These are phyloP conservation scores for Cyberlindnera xylosilytica DNA, from an alignment of 805 yeast species.

Conservation along the genomic window DNA sequence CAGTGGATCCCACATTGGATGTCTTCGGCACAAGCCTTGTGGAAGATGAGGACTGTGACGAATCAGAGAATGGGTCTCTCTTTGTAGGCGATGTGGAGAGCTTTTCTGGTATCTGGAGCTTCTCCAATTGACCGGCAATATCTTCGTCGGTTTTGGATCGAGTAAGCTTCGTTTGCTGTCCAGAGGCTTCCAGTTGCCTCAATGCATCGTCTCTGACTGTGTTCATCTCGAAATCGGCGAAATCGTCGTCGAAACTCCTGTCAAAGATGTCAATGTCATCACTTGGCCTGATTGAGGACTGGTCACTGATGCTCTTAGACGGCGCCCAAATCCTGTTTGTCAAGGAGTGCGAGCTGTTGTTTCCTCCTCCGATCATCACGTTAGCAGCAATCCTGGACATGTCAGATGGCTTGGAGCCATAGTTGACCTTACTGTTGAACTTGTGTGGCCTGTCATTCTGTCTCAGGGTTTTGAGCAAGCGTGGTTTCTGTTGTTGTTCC, in stretches of 20 bases:
- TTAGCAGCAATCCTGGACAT: constrained; percentile 30
- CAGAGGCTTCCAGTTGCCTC: constrained; percentile 26
- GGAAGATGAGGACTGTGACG: constrained; percentile 5
- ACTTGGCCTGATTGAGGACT: constrained; percentile 4
- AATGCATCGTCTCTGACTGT: constrained; percentile 24
- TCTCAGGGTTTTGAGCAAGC: constrained; percentile 35
- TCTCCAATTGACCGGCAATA: constrained; percentile 3
- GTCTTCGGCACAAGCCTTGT: neutral
- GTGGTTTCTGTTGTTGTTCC: constrained; percentile 20
- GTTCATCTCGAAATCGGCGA: constrained; percentile 19
- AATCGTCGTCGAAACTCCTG: constrained; percentile 24
- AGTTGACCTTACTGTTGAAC: constrained; percentile 14
- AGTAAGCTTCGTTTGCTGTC: constrained; percentile 17
- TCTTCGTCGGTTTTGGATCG: constrained; percentile 18
- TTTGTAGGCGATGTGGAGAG: constrained; percentile 11
- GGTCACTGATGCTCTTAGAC: constrained; percentile 18
- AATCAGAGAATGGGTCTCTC: neutral
- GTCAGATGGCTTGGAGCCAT: constrained; percentile 15
- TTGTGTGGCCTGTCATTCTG: constrained; percentile 20
- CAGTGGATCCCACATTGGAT: constrained; percentile 1
- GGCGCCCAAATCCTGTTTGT: constrained; percentile 23
- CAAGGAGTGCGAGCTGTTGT: constrained; percentile 1
- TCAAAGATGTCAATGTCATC: constrained; percentile 24
- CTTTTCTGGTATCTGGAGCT: constrained; percentile 1
- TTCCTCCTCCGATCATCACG: constrained; percentile 1